Evolutionary conservation across 495 filamentous ascomycete species (phyloP).

Genomic region (Trichoderma orchidacearum): DNA sequence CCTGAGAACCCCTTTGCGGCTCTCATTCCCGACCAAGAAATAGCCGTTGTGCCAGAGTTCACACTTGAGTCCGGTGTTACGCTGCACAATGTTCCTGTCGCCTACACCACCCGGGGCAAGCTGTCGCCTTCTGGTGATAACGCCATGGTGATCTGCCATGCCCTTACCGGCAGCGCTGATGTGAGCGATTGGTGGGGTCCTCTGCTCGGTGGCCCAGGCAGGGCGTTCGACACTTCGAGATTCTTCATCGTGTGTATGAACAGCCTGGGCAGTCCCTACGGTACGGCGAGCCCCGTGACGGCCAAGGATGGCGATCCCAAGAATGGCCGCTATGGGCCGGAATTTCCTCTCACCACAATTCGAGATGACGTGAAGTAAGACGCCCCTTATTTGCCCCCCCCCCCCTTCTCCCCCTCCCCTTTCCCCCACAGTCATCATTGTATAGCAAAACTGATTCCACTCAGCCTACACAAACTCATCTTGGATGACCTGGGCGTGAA

Average conservation of each 20-base stretch:
- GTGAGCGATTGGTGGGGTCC: slow-evolving; percentile 98
- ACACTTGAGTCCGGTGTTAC: slow-evolving; percentile 87
- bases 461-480: slow-evolving; percentile 79
- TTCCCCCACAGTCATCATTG: background rate
- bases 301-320: slow-evolving; percentile 62
- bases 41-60: slow-evolving; percentile 76
- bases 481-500: slow-evolving; percentile 80
- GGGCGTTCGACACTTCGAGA: slow-evolving; percentile 80
- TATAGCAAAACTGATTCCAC: slow-evolving; percentile 21
- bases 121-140: slow-evolving; percentile 70
- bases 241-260: slow-evolving; percentile 96
- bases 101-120: slow-evolving; percentile 75
- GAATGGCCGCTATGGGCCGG: slow-evolving; percentile 77
- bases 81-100: slow-evolving; percentile 78
- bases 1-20: slow-evolving; percentile 85
- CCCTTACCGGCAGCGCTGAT: slow-evolving; percentile 89
- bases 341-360: slow-evolving; percentile 91
- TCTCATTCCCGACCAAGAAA: slow-evolving; percentile 75
- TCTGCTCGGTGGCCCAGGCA: slow-evolving; percentile 73
- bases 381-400: background rate
- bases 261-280: slow-evolving; percentile 91
- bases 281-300: slow-evolving; percentile 89
- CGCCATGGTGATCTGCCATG: slow-evolving; percentile 94
- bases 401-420: background rate
- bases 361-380: slow-evolving; percentile 86